A percentile compares a stretch with the other conserved stretches of the same genome.
Evolutionary conservation across 225 moss, liverwort and hornwort genomes (phyloP).

Genomic region (Bryum argenteum): DNA sequence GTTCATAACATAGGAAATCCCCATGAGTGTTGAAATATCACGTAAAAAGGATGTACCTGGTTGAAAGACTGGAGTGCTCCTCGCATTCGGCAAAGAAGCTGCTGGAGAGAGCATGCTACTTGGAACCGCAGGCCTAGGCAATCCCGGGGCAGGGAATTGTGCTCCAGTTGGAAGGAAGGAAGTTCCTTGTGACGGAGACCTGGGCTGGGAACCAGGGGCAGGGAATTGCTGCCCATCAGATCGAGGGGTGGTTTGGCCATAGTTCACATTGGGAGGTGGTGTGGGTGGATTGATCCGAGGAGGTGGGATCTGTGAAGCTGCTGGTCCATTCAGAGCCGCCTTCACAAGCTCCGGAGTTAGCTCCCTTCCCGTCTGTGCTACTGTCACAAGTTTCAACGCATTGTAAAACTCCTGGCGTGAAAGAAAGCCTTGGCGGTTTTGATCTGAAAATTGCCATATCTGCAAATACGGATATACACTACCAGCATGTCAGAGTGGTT

Average conservation of each 20-base stretch:
- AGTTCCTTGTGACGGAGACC: conserved; percentile 42
- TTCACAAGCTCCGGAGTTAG: conserved; percentile 89
- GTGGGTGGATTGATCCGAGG: conserved; percentile 70
- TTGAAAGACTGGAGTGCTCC: conserved; percentile 45
- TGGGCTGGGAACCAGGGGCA: conserved; percentile 49
- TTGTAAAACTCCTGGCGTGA: conserved; percentile 85
- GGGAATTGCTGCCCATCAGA: conserved; percentile 51
- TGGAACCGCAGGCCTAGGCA: conserved; percentile 47
- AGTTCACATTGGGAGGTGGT: conserved; percentile 50
- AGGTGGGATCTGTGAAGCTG: conserved; percentile 91
- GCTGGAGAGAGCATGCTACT: conserved; percentile 35
- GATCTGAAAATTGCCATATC: conserved; percentile 99
- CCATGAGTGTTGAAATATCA: conserved; percentile 12
- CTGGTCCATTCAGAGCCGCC: conserved; percentile 88
- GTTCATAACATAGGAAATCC: neutral
- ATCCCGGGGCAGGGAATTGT: conserved; percentile 37
- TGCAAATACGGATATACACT: conserved; percentile 42
- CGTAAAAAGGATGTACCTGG: conserved; percentile 30
- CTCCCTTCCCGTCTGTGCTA: conserved; percentile 89
- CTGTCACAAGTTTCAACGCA: conserved; percentile 97
- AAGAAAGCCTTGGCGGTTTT: conserved; percentile 76
- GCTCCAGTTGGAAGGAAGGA: conserved; percentile 47
- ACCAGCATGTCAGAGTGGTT: neutral
- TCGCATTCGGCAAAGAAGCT: conserved; percentile 37
- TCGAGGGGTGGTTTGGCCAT: conserved; percentile 44